These are phyloP conservation scores for Verbascum thapsus DNA, from an alignment of 257 asterid species.

Conservation along the genomic window DNA sequence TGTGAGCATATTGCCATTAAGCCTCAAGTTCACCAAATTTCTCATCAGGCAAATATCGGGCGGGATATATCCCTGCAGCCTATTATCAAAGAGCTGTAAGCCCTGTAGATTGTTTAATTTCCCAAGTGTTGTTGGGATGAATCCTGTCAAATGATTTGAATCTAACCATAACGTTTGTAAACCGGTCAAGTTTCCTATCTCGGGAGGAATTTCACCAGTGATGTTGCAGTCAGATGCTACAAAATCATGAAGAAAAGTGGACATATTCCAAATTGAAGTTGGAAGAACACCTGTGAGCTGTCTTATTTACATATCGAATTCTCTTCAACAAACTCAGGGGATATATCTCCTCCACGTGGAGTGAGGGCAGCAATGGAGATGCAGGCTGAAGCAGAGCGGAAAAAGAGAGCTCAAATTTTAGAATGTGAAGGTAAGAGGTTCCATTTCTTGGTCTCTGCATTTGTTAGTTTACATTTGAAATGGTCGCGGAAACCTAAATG, in stretches of 20 bases:
- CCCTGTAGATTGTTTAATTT: slow-evolving; percentile 18
- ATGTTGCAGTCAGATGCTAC: background rate
- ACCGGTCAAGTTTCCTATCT: slow-evolving; percentile 23
- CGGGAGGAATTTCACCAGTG: slow-evolving; percentile 11
- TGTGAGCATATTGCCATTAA: slow-evolving; percentile 33
- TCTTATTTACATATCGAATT: slow-evolving; percentile 16
- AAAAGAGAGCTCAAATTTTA: too few relatives aligned
- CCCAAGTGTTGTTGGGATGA: slow-evolving; percentile 14
- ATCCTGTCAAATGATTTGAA: slow-evolving; percentile 18
- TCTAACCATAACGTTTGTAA: background rate
- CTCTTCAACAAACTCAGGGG: slow-evolving; percentile 11
- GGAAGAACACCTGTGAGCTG: slow-evolving; percentile 18
- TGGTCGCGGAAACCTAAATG: too few relatives aligned
- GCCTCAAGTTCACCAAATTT: slow-evolving; percentile 34
- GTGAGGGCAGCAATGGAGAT: too few relatives aligned
- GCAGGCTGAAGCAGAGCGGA: too few relatives aligned
- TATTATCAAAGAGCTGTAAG: slow-evolving; percentile 32
- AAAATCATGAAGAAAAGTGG: background rate
- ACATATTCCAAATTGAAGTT: slow-evolving; percentile 22
- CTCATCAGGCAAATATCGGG: slow-evolving; percentile 33
- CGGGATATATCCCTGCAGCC: slow-evolving; percentile 38
- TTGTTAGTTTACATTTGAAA: too few relatives aligned
- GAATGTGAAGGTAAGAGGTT: too few relatives aligned
- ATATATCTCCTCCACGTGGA: background rate
- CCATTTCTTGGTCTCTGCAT: too few relatives aligned